Conservation (phyloP, 768 basidiomycete genomes). For the Tylopilus sp. region DNA sequence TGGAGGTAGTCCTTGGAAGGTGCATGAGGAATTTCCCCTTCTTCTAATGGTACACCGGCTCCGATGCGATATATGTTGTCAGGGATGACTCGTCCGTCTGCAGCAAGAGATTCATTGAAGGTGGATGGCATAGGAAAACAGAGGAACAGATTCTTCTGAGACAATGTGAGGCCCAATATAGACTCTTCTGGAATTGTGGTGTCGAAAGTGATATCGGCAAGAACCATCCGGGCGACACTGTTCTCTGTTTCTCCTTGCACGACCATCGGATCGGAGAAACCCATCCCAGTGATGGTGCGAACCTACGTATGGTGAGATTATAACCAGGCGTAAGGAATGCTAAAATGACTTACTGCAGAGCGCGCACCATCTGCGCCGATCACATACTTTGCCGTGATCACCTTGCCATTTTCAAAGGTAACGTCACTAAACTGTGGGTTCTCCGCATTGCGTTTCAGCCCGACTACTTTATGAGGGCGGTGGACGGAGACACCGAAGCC, state of each 20-base stretch:
- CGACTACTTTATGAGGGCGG: constrained; percentile 39
- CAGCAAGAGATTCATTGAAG: constrained; percentile 18
- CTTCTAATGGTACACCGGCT: constrained; percentile 34
- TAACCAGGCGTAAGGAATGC: background rate
- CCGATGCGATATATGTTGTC: constrained; percentile 38
- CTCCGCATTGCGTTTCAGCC: constrained; percentile 31
- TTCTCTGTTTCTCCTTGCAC: constrained; percentile 22
- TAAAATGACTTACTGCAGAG: constrained; percentile 37
- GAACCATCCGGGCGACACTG: constrained; percentile 37
- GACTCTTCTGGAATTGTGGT: background rate
- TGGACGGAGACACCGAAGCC: constrained; percentile 32
- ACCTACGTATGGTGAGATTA: constrained; percentile 30
- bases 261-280: constrained; percentile 43
- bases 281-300: constrained; percentile 39
- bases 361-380: constrained; percentile 51
- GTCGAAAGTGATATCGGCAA: constrained; percentile 46
- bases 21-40: constrained; percentile 35
- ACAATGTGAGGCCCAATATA: constrained; percentile 21
- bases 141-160: constrained; percentile 34
- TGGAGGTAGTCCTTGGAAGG: constrained; percentile 45
- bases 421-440: constrained; percentile 35
- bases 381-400: constrained; percentile 43
- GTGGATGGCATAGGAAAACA: constrained; percentile 35
- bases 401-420: constrained; percentile 44
- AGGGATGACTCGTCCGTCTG: constrained; percentile 6